A percentile compares a stretch with the other conserved stretches of the same genome.
Conservation (phyloP, 495 filamentous ascomycete species). For the Aspergillus nanangensis region DNA sequence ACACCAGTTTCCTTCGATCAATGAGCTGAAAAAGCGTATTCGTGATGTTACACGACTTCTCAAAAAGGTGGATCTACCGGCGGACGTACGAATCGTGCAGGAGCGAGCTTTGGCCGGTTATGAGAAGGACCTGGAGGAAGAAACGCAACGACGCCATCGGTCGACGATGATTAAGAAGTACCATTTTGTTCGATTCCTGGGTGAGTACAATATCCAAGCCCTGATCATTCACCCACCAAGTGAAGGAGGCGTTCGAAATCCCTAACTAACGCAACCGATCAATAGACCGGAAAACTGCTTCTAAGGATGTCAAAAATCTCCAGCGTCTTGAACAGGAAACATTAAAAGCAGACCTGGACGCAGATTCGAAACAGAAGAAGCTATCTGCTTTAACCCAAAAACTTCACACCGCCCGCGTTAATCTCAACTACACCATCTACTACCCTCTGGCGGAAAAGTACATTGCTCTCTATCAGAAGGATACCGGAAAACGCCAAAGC, state of each 20-base stretch:
- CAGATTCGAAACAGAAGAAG: slow-evolving; percentile 42
- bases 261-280: background rate
- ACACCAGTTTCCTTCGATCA: slow-evolving; percentile 40
- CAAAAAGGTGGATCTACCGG: slow-evolving; percentile 58
- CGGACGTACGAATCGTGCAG: slow-evolving; percentile 67
- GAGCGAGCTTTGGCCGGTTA: slow-evolving; percentile 78
- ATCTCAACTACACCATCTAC: slow-evolving; percentile 82
- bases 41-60: slow-evolving; percentile 56
- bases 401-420: slow-evolving; percentile 69
- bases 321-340: slow-evolving; percentile 42
- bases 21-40: slow-evolving; percentile 49
- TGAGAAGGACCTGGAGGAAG: slow-evolving; percentile 63
- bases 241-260: background rate
- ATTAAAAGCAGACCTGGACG: slow-evolving; percentile 12
- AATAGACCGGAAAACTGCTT: slow-evolving; percentile 89
- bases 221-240: background rate
- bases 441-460: slow-evolving; percentile 79
- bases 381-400: slow-evolving; percentile 46
- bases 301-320: slow-evolving; percentile 61
- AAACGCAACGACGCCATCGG: slow-evolving; percentile 57
- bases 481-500: slow-evolving; percentile 7
- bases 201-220: slow-evolving; percentile 17
- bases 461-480: slow-evolving; percentile 62
- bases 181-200: slow-evolving; percentile 93
- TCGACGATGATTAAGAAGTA: slow-evolving; percentile 79